Base-by-base conservation (phyloP, 495 filamentous ascomycete species). In the Hamigera avellanea region DNA sequence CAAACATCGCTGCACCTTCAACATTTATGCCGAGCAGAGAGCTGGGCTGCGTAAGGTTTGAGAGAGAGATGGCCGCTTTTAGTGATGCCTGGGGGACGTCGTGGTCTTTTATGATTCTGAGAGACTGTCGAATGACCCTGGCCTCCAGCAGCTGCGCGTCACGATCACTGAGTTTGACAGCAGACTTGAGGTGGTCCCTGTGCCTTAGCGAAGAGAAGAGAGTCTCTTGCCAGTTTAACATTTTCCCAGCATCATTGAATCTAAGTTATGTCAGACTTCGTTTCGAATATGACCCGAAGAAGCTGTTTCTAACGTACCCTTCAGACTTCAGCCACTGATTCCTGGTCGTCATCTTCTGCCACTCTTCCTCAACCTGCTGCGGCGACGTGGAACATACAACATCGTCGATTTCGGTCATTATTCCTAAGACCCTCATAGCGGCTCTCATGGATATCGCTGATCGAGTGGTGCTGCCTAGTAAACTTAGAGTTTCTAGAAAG, bases 1-100 rank as follows among this genome's bases (percentile, higher is more conserved):
- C 91, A 30, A 84, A 70, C 41, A 73, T 72, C 16, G 82, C 74
- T 25, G 76, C 78, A 3, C 76, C 82, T 41, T 80, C 78, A 33
- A 94, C 74, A 42, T 77, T 70, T n/a, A 95, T 59, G 0, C 81
- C 84, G 33, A 82, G 53, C 0, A 70, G 59, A 43, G 70, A 67
- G 44, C 79, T 86, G 3, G 76, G 66, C 18, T 64, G 44, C n/a
- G 83, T 74, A 2, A 95, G 68, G 32, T 80, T 73, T 2, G 73
- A 82, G 17, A 95, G 70, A 32, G 80, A 81, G 1, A 86, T 93
- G 12, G 85, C 81, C 7, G 81, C 70, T 43, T 85, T 82, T 19
- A 96, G 53, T 2, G 88, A 88, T 45, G 91, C 84, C 50, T 96
- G 89, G 2, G 82, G 69, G 14, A 81, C 81, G 21, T 72, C 81